These are phyloP conservation scores for Podaxis rugospora DNA, from an alignment of 768 basidiomycete species.

Conservation along the genomic window DNA sequence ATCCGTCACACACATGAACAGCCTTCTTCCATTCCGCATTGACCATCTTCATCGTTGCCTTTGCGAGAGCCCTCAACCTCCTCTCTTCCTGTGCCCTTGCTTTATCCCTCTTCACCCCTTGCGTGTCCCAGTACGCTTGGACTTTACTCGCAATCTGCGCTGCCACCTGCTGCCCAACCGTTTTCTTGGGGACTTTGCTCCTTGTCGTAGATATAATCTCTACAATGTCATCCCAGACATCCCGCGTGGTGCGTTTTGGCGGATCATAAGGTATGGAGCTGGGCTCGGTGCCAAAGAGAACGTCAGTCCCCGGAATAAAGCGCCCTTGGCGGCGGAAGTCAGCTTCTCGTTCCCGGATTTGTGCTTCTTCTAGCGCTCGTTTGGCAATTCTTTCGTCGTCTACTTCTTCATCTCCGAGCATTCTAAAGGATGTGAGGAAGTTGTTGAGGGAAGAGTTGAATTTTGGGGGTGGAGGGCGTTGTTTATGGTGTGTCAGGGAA, in stretches of 20 bases:
- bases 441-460: slow-evolving; percentile 49
- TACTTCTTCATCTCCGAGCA: slow-evolving; percentile 46
- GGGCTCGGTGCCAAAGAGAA: slow-evolving; percentile 24
- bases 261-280: slow-evolving; percentile 20
- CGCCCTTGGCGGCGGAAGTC: slow-evolving; percentile 32
- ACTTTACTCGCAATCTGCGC: slow-evolving; percentile 62
- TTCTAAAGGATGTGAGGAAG: slow-evolving; percentile 61
- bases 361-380: slow-evolving; percentile 26
- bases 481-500: slow-evolving; percentile 58
- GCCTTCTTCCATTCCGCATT: slow-evolving; percentile 85
- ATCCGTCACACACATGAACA: slow-evolving; percentile 56
- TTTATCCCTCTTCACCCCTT: slow-evolving; percentile 58
- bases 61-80: slow-evolving; percentile 60
- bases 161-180: slow-evolving; percentile 34
- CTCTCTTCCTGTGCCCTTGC: slow-evolving; percentile 60
- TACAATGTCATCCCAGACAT: slow-evolving; percentile 60
- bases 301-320: slow-evolving; percentile 34
- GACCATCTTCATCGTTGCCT: slow-evolving; percentile 66
- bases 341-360: slow-evolving; percentile 29
- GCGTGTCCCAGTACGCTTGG: slow-evolving; percentile 70
- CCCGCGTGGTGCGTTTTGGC: slow-evolving; percentile 32
- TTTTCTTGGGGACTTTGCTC: slow-evolving; percentile 23
- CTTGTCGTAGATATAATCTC: slow-evolving; percentile 33
- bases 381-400: slow-evolving; percentile 25
- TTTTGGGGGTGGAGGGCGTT: slow-evolving; percentile 52